These are phyloP conservation scores for Pseudonitzschia pungens DNA, from an alignment of 108 stramenopile genomes.

Conservation along the genomic window DNA sequence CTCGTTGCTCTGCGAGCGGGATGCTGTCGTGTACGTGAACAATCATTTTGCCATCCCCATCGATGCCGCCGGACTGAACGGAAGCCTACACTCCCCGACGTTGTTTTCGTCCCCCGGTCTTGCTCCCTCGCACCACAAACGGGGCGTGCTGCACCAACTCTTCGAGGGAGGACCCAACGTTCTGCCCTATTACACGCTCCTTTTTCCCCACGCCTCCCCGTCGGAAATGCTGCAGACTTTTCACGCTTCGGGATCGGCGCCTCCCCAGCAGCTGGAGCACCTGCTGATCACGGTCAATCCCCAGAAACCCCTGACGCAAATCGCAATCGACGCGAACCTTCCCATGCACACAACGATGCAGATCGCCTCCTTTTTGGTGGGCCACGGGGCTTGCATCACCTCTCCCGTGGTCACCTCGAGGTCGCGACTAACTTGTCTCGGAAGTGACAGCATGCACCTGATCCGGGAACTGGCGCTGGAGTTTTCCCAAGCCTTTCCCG, in stretches of 20 bases:
- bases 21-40: constrained; percentile 77
- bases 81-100: neutral
- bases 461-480: constrained; percentile 55
- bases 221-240: constrained; percentile 57
- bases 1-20: constrained; percentile 51
- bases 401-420: constrained; percentile 53
- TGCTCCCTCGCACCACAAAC: neutral
- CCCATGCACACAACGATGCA: constrained; percentile 59
- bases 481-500: constrained; percentile 69
- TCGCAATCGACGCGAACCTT: constrained; percentile 68
- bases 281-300: constrained; percentile 61
- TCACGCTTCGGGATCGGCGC: constrained; percentile 40
- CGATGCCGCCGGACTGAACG: constrained; percentile 44
- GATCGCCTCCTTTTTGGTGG: constrained; percentile 59
- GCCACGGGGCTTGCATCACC: constrained; percentile 50
- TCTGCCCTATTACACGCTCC: constrained; percentile 72
- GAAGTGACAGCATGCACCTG: constrained; percentile 34
- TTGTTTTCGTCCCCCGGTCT: neutral
- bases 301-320: constrained; percentile 61
- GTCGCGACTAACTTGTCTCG: constrained; percentile 49
- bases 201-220: constrained; percentile 77
- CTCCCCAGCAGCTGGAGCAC: constrained; percentile 49
- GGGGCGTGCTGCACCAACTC: neutral
- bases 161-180: constrained; percentile 21
- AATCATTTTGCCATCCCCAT: constrained; percentile 78